Base-by-base conservation (phyloP, 495 filamentous ascomycete genomes). In the Aspergillus conjunctus region DNA sequence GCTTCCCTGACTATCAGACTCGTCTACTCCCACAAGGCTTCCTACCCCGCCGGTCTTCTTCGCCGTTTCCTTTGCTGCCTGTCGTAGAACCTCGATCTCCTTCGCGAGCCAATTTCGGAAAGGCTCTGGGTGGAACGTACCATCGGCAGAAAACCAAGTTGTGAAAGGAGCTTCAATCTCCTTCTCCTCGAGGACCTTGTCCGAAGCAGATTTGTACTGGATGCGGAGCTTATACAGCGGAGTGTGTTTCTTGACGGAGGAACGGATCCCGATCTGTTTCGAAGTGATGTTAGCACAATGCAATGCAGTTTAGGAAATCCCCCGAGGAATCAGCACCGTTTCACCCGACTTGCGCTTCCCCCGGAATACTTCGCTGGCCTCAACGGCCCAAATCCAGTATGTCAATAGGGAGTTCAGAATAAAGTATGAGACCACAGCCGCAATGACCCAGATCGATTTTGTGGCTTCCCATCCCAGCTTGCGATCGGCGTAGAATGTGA, bases 401-500 rank as follows among this genome's bases (percentile, higher is more conserved):
- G 91, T 93, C 54, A 98, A 81, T 9, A 81, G 73, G 15, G 82
- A 82, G 74, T 98, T 98, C 34, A 98, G 78, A 2, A 87, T 50
- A 51, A 93, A 88, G 79, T 98, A 98, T 7, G 86, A 62, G 12
- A 81, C 78, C 5, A 98, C 95, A 0, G 92, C 91, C 39, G 80
- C 81, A 39, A 80, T 75, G 10, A 90, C 79, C 26, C 93, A 97
- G 65, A 83, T 83, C 54, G 77, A 79, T 66, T 90, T 93, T 17
- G 91, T 93, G 37, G 74, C 73, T 49, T 97, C 92, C 83, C 93
- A 98, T 58, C 92, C 92, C 33, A 93, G 77, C 64, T 87, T 90
- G 76, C 91, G 96, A 81, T 98, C 94, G 69, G 89, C 92, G 66
- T 87, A 87, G 83, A 98, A 97, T 55, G 88, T 90, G 44, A 85